Percentiles rank a stretch among this genome's conserved stretches.
These are phyloP conservation scores for Fusarium annulatum DNA, from an alignment of 2,329 filamentous ascomycete species.

Conservation along the genomic window DNA sequence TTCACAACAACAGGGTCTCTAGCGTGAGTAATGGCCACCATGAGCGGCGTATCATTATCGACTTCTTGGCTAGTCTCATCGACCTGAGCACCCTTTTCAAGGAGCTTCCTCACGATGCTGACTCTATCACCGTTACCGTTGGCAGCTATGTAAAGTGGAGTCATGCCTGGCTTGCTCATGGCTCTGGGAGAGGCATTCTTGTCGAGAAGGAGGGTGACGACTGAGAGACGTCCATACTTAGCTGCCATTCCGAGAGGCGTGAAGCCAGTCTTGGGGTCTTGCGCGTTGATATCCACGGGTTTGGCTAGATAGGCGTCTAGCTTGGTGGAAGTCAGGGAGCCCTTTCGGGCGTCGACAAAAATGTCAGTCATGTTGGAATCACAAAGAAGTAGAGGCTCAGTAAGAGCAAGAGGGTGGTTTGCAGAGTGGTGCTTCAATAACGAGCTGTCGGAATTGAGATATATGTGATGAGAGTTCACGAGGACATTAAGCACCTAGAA, in stretches of 20 bases:
- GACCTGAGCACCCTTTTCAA: neutral
- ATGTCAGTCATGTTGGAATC: neutral
- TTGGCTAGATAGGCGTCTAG: neutral
- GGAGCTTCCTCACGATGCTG: neutral
- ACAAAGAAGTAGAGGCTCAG: neutral
- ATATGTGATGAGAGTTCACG: neutral
- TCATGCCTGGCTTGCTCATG: neutral
- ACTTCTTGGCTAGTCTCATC: neutral
- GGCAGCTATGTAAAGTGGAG: neutral
- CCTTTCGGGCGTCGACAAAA: neutral
- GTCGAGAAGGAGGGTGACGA: neutral
- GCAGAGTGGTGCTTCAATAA: neutral
- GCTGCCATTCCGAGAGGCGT: neutral
- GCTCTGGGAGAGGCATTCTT: neutral
- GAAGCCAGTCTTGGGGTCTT: neutral
- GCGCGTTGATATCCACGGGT: neutral
- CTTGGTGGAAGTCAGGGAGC: neutral
- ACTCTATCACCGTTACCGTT: neutral
- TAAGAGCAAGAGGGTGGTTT: neutral
- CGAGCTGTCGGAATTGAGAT: neutral
- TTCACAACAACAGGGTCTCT: neutral
- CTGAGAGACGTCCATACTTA: neutral
- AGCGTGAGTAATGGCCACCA: neutral
- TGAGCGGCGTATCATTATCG: neutral
- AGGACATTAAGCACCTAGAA: neutral